Evolutionary conservation across 257 asterid genomes (phyloP), one percentile per base, ranked within the genome.

Genomic region (Ajuga chamaepitys): DNA sequence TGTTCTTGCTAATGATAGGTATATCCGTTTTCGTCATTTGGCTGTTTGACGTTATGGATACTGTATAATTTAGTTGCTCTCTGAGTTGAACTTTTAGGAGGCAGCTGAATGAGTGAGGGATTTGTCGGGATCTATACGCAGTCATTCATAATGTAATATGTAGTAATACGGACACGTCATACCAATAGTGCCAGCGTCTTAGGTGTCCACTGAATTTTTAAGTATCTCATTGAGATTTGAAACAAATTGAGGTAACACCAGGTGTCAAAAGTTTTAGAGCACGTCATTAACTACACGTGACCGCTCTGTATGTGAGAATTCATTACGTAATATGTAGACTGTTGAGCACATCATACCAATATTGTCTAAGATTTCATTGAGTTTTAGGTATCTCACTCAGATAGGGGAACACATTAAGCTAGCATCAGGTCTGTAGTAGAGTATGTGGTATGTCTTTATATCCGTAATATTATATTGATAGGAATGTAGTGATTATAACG

Each of bases 1-100:
- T 14, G 51, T 37, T 55, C 24, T 44, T n/a, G 26, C 34, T 46
- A 42, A 41, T 48, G 47, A 32, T 59, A 18, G 54, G 61, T 11
- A 38, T 44, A 44, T 74, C 66, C n/a, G 59, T 9, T 18, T 62
- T 68, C 28, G 22, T 10, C 28, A 42, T 13, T 20, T 2, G 44
- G 11, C 37, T 66, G 35, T 67, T 77, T 67, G 69, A 38, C 14
- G 7, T 54, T 20, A 70, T 40, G 38, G 34, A 45, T 42, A 63
- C 22, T 60, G 30, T 38, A 63, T 48, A 46, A 51, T 59, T n/a
- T 64, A 44, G 71, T 66, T 53, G 16, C 53, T 4, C 3, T 34
- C 38, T 48, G 20, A 22, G 64, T 67, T 12, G 26, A 47, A 46
- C 28, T 42, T 61, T 32, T 17, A 26, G 47, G 22, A 28, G 58